Base-by-base conservation (phyloP, 2,329 filamentous ascomycete genomes). In the Colletotrichum endophyticum region DNA sequence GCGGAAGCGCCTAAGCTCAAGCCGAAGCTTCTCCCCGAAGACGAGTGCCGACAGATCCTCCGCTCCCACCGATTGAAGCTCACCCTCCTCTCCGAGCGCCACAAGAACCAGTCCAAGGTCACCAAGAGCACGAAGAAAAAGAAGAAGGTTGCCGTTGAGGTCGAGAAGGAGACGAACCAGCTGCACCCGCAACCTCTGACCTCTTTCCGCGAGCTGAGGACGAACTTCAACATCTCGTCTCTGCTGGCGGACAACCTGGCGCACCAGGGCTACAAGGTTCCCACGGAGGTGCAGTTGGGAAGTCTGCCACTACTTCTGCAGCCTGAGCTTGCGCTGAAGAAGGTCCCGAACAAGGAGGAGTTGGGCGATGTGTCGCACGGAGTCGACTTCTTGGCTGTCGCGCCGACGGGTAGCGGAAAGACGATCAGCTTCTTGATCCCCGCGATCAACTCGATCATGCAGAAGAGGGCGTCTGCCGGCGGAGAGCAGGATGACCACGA, bases 331-430 rank as follows among this genome's bases (percentile, higher is more conserved):
- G 90, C 90, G 1, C 84, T 92, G 34, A 76, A 82, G n/a, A 81
- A 83, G 59, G 80, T 83, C 25, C 82, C 82, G 15, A 83, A 82
- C 6, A 84, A 83, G 30, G 81, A 81, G 27, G 84, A 85, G 25
- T 74, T 87, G 25, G 80, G 70, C 4, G 71, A 81, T 16, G 78
- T 82, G 32, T 78, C 79, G 8, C 78, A 80, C 66, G 84, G 84
- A 15, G 87, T 96, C 6, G 94, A 99, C 86, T 92, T 99, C 53
- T 85, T 99, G 78, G 95, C 95, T 0, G 93, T 99, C 59, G 97
- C 97, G 5, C 97, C 97, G 2, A 99, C 97, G 0, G 97, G 97
- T 28, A 99, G 96, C 83, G 97, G 97, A 61, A 99, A 99, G 88
- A 99, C 97, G 0, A 88, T 99, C 78, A 95, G 96, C 22, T 99